phyloP scores from a whole-genome alignment of 768 basidiomycete species.

The Kwoniella sp. region DNA sequence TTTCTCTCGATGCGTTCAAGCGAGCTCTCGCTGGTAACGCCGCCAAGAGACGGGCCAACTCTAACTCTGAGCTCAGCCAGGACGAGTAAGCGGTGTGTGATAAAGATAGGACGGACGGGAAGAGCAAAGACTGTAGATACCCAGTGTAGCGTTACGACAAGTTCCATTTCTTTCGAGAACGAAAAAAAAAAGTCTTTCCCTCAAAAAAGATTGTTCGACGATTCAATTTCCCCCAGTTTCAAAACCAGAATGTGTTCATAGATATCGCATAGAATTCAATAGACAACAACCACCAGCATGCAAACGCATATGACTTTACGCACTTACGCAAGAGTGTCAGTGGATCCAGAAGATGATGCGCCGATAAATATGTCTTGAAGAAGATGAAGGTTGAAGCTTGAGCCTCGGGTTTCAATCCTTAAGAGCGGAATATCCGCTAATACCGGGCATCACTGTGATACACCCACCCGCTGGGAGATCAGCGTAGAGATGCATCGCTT shows the following conservation, averaged over 20 bases:
- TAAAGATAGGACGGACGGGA: background rate
- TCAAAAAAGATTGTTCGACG: background rate
- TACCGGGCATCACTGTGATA: too few relatives aligned
- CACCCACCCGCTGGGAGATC: too few relatives aligned
- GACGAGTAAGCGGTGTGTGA: slow-evolving; percentile 12
- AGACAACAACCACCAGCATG: background rate
- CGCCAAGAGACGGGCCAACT: slow-evolving; percentile 36
- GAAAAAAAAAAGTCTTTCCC: background rate
- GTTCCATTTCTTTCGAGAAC: background rate
- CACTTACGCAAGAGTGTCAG: too few relatives aligned
- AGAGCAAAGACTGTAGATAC: background rate
- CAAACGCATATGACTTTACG: background rate
- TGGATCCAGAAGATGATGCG: too few relatives aligned
- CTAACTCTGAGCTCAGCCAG: slow-evolving; percentile 24
- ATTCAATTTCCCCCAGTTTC: background rate
- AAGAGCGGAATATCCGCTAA: too few relatives aligned
- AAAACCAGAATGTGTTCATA: background rate
- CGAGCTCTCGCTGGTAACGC: slow-evolving; percentile 51
- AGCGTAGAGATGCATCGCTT: too few relatives aligned
- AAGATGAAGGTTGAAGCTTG: too few relatives aligned
- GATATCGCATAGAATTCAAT: slow-evolving; percentile 3
- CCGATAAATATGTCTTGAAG: too few relatives aligned
- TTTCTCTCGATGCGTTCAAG: slow-evolving; percentile 53
- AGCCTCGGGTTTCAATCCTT: too few relatives aligned
- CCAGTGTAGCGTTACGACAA: background rate